Evolutionary conservation across 495 filamentous ascomycete species (phyloP), one percentile per base, ranked within the genome.

Genomic region (Cairneyella variabilis): DNA sequence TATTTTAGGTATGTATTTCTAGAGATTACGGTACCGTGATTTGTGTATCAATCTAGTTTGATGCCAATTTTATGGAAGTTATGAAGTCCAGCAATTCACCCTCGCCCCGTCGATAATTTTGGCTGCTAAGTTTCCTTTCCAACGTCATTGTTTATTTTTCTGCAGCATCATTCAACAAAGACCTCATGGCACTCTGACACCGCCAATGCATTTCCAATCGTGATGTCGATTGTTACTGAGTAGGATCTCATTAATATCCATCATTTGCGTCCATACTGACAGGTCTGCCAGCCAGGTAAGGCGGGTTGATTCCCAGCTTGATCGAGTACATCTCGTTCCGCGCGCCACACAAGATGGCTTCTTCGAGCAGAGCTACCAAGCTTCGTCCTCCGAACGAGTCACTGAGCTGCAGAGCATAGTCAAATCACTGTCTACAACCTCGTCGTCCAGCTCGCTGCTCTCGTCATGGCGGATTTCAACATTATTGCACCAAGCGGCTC

Each of bases 271-370:
- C 22, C 22, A 46, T 51, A 53, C 59, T 66, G 53, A 66, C 61
- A 64, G 28, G 56, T 59, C 56, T 36, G 37, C 7, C 49, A 96
- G 91, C 68, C 89, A 91, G 67, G 76, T 96, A 39, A 83, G 82
- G 51, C 80, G 77, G 32, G 71, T 97, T 48, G 91, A 97, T 66
- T 72, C 76, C 36, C 86, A 89, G 58, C 77, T 98, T 50, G 91
- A 96, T 62, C 82, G 80, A 37, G 71, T 96, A 44, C 79, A 87
- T 43, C 74, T 88, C 21, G 62, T 64, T 27, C 34, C 74, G 66
- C 21, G 64, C 71, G 39, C 54, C 11, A 51, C 25, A 30, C 57
- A 61, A 63, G 60, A 67, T 68, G 36, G 52, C 57, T 48, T 54
- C 52, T 56, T 64, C 37, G 41, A 58, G 51, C 23, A 58, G 64